phyloP scores from a whole-genome alignment of 805 yeast genomes.

The Pichia eremophila region DNA sequence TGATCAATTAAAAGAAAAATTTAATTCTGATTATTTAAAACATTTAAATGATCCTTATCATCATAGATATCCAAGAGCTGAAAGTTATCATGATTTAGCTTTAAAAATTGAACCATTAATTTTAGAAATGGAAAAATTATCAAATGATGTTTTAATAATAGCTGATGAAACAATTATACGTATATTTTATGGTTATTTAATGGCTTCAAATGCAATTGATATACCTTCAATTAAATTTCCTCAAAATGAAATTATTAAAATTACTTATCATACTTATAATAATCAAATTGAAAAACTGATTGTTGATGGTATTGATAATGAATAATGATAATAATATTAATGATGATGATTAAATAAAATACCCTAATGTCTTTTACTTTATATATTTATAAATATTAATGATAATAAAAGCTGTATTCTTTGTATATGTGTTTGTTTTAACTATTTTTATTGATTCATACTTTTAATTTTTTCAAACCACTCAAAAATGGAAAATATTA shows the following conservation, averaged over 20 bases:
- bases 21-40: slow-evolving; percentile 61
- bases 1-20: slow-evolving; percentile 47
- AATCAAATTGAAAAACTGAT: slow-evolving; percentile 52
- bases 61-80: slow-evolving; percentile 84
- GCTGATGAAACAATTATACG: slow-evolving; percentile 89
- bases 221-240: slow-evolving; percentile 76
- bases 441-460: no score
- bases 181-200: slow-evolving; percentile 86
- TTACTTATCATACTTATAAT: slow-evolving; percentile 77
- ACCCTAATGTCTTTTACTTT: no score
- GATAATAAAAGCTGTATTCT: no score
- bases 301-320: slow-evolving; percentile 23
- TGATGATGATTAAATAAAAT: no score
- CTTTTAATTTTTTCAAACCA: no score
- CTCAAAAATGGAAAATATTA: no score
- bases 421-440: no score
- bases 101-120: slow-evolving; percentile 88
- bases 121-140: slow-evolving; percentile 87
- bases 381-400: no score
- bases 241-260: slow-evolving; percentile 75
- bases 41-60: slow-evolving; percentile 80
- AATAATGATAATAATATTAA: background rate
- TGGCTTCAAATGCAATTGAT: slow-evolving; percentile 84
- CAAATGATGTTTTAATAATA: slow-evolving; percentile 77
- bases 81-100: slow-evolving; percentile 93